These are phyloP conservation scores for Oehlia diaphana DNA, from an alignment of 192 early-diverging fungal species.

Conservation along the genomic window DNA sequence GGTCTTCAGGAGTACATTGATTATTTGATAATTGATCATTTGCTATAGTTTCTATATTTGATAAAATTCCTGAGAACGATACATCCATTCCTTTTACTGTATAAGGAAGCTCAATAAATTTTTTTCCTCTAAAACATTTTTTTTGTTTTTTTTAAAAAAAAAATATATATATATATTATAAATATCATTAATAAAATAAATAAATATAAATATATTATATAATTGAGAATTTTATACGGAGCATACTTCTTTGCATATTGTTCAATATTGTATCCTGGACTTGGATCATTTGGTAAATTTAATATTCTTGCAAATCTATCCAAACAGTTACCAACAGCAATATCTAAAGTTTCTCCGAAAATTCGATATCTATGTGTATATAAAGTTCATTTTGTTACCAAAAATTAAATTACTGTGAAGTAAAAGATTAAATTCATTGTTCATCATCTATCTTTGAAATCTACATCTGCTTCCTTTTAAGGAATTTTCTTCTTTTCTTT, in stretches of 20 bases:
- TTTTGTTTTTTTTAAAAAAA: neutral
- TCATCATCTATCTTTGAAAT: no score
- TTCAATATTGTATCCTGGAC: constrained; percentile 97
- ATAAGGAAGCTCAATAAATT: constrained; percentile 90
- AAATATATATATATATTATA: neutral
- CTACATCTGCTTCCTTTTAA: neutral
- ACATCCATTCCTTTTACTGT: constrained; percentile 99
- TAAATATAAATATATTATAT: neutral
- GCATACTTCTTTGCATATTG: constrained; percentile 84
- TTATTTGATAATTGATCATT: constrained; percentile 55
- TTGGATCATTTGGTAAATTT: constrained; percentile 93
- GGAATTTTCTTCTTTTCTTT: no score
- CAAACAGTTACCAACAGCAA: constrained; percentile 97
- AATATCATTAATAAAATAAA: neutral
- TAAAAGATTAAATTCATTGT: no score
- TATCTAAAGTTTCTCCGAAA: constrained; percentile 98
- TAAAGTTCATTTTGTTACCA: no score
- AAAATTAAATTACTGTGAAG: no score
- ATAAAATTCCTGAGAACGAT: constrained; percentile 94
- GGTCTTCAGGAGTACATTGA: constrained; percentile 73
- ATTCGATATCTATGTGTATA: constrained; percentile 72
- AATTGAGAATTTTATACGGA: neutral
- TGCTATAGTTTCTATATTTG: constrained; percentile 78
- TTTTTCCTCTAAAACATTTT: constrained; percentile 62
- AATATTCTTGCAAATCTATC: constrained; percentile 97